Evolutionary conservation across 2,329 filamentous ascomycete genomes (phyloP), one percentile per base, ranked within the genome.

Genomic region (Pseudocercospora fijiensis): DNA sequence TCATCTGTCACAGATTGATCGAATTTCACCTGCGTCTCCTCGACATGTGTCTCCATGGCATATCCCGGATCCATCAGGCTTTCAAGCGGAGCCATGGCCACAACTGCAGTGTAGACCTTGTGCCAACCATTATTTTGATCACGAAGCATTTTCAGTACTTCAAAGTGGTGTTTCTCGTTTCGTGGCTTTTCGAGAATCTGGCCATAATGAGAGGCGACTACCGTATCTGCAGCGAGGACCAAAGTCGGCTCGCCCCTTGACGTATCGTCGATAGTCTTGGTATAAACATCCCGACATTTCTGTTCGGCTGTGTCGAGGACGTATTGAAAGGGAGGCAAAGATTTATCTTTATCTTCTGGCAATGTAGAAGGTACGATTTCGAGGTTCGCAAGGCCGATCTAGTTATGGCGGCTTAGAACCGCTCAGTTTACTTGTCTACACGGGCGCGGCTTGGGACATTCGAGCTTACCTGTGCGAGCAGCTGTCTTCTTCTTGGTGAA

Each of bases 11-110:
- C 82, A 77, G 66, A 69, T 63, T 82, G 78, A 74, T 92, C 91
- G 78, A 99, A 99, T 74, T 85, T 86, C n/a, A 99, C 95, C 65
- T 83, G 85, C 51, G 94, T 98, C 82, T 96, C 93, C 80, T 98
- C 94, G 4, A 95, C 91, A 73, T 90, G 86, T 49, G 85, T 88
- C 72, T 91, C 88, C 58, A 96, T 81, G 66, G 87, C 87, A 79
- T 99, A 99, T 0, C 95, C 95, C 0, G 95, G 95, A 74, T 91
- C 87, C 61, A 86, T 81, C 0, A 92, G 89, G 74, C 92, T 93
- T 60, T 89, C 88, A 65, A 94, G 80, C 22, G 95, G 95, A 58
- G 89, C 87, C 76, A 99, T 86, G n/a, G 87, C 88, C 63, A 88
- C 91, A 1, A 99, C 87, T 0, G 91, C 89, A 1, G 95, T 98